Evolutionary conservation across 306 rosid species (phyloP), one percentile per base, ranked within the genome.

Genomic region (Quercus wislizeni): DNA sequence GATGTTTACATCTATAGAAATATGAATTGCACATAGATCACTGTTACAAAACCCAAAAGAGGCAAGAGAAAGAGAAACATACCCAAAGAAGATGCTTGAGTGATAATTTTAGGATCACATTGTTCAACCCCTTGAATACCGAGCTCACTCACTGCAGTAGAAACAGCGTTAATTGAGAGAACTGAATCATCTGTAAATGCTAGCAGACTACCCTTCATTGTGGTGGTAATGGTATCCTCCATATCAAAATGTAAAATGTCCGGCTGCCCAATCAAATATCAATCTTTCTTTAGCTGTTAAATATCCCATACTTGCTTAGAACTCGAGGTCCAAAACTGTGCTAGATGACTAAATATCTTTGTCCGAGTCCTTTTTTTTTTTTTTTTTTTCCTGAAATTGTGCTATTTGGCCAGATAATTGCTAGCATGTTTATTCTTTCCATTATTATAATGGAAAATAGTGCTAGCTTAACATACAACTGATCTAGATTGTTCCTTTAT

Each of bases 171-270:
- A 8, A 83, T 55, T 20, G 93, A 74, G 55, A 92, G 88, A 84
- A 85, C 86, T 5, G 79, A 86, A 57, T 84, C 91, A 78, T 92
- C 95, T 14, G 95, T 87, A 69, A 87, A 79, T 31, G 92, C 95
- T 86, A 92, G 72, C 74, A 88, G 88, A 20, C 81, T 70, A 70
- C 81, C 79, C 51, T 35, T 7, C 20, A 52, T 79, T 76, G 65
- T 85, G 19, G 85, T 28, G 30, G 30, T 28, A 28, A 28, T 33
- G 74, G 84, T 68, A 68, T 77, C 92, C 94, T 92, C 38, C 70
- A 64, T 30, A 27, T 10, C 10, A 72, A 76, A 43, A 14, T 19
- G 27, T 14, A 46, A 28, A 5, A 65, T 54, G 74, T 73, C 14
- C 11, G 17, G 41, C 9, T 52, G 55, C 20, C 21, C 6, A 28